Percentiles rank a stretch among this genome's conserved stretches.
phyloP scores from a whole-genome alignment of 352 stramenopile genomes.

The Phytophthora fragariae region DNA sequence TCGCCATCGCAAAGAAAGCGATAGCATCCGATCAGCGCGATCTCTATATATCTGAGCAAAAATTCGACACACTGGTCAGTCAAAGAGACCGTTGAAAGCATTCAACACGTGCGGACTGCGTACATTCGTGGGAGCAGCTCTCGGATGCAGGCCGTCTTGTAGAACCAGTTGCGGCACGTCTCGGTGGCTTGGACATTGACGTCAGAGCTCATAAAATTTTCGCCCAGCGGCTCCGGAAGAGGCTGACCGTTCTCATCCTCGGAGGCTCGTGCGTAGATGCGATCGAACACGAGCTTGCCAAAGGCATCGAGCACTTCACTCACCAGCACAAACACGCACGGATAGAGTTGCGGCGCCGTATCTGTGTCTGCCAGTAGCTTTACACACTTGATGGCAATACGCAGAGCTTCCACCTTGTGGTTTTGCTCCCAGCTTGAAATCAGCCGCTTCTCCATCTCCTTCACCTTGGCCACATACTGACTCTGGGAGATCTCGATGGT shows the following conservation, averaged over 20 bases:
- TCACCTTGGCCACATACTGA: constrained; percentile 85
- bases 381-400: constrained; percentile 92
- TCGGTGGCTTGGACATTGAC: constrained; percentile 90
- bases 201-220: constrained; percentile 81
- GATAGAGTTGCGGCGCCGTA: constrained; percentile 86
- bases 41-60: constrained; percentile 80
- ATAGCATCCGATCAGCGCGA: constrained; percentile 90
- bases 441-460: constrained; percentile 78
- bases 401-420: constrained; percentile 88
- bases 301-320: constrained; percentile 91
- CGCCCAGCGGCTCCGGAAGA: constrained; percentile 58
- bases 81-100: neutral
- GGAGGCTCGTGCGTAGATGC: constrained; percentile 74
- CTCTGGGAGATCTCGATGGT: constrained; percentile 83
- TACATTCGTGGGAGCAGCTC: constrained; percentile 93
- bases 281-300: constrained; percentile 85
- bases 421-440: constrained; percentile 82
- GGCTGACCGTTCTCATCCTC: constrained; percentile 67
- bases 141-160: constrained; percentile 94
- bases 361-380: constrained; percentile 88
- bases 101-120: constrained; percentile 2
- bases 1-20: constrained; percentile 92
- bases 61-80: constrained; percentile 3
- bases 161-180: constrained; percentile 95
- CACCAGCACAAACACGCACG: constrained; percentile 90